Conservation (phyloP, 768 basidiomycete species). For the Holtermanniella nyarrowii region DNA sequence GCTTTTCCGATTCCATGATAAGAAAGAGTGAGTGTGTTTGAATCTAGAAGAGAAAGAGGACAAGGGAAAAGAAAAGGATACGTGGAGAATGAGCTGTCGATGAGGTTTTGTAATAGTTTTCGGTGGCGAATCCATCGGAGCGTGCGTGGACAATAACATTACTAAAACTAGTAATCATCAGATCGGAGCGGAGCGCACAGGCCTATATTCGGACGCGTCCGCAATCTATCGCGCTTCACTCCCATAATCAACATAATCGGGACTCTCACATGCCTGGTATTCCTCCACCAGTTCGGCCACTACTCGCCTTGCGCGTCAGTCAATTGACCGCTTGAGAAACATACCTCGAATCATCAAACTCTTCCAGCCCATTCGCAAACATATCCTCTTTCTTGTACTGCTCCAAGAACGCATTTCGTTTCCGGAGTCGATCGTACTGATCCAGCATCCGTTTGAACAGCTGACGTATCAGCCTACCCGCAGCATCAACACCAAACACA, state of each 20-base stretch:
- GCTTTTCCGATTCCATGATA: background rate
- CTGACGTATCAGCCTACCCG: constrained; percentile 42
- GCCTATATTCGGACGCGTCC: background rate
- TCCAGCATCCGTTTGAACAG: constrained; percentile 92
- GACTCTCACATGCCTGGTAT: constrained; percentile 90
- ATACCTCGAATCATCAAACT: constrained; percentile 95
- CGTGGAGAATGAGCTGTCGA: background rate
- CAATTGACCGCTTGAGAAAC: constrained; percentile 10
- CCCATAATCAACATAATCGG: constrained; percentile 64
- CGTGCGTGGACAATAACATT: background rate
- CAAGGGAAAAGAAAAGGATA: no score
- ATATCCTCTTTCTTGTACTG: constrained; percentile 96
- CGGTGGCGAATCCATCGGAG: no score
- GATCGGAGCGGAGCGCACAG: background rate
- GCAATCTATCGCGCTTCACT: constrained; percentile 11
- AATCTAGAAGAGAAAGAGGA: no score
- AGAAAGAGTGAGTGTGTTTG: background rate
- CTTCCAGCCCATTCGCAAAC: constrained; percentile 84
- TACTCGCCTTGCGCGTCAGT: constrained; percentile 7
- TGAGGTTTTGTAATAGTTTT: background rate
- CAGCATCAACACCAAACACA: constrained; percentile 12
- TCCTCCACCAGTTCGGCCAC: constrained; percentile 45
- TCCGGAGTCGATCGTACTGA: constrained; percentile 79
- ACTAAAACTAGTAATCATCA: background rate
- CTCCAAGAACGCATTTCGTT: constrained; percentile 87